These are phyloP conservation scores for Colletotrichum sp. DNA, from an alignment of 2,329 filamentous ascomycete species.

Conservation along the genomic window DNA sequence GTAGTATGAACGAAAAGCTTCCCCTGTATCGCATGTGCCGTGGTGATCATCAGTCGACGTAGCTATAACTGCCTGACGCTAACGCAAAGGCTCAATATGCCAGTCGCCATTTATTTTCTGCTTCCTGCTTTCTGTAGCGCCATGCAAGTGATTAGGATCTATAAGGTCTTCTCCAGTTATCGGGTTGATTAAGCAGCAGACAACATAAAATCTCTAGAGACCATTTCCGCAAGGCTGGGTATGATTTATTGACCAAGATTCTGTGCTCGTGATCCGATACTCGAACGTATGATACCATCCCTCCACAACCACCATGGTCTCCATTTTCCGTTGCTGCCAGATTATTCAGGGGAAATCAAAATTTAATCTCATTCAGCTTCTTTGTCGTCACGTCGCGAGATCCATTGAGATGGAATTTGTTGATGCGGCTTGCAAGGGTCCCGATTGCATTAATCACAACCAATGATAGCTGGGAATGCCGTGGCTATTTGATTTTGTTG, in stretches of 20 bases:
- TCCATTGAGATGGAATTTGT: too few relatives aligned
- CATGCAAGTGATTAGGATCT: rapidly evolving
- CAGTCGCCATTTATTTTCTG: background rate
- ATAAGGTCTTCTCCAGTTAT: background rate
- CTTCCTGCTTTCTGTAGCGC: background rate
- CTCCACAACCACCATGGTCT: background rate
- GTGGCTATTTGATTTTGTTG: background rate
- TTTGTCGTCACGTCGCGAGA: too few relatives aligned
- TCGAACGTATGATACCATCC: rapidly evolving
- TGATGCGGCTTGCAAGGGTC: too few relatives aligned
- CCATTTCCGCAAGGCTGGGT: too few relatives aligned
- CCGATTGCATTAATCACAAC: too few relatives aligned
- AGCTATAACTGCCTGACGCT: rapidly evolving
- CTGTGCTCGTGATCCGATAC: background rate
- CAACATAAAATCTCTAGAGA: too few relatives aligned
- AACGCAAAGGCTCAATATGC: rapidly evolving
- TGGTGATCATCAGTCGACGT: background rate
- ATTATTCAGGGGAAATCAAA: background rate
- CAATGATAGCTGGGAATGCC: too few relatives aligned
- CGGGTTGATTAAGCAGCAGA: too few relatives aligned
- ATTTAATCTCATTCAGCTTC: background rate
- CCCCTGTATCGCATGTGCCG: rapidly evolving
- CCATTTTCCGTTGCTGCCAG: rapidly evolving
- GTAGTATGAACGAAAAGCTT: background rate
- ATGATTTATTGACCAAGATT: rapidly evolving